phyloP scores from a whole-genome alignment of 805 yeast genomes.

The Peterozyma xylosa region DNA sequence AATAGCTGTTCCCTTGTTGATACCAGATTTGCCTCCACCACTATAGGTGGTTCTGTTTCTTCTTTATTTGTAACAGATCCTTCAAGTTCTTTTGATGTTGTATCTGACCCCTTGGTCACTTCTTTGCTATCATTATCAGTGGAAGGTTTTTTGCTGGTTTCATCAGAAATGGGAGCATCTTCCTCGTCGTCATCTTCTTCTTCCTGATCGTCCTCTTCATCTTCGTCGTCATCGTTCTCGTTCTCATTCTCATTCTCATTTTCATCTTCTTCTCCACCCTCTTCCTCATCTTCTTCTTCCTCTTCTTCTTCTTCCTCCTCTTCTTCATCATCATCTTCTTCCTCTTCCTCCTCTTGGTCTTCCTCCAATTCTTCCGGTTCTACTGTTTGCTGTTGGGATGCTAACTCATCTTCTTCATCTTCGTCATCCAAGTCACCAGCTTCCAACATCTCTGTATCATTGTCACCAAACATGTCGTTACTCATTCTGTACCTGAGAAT shows the following conservation, averaged over 20 bases:
- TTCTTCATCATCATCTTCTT: conserved; percentile 18
- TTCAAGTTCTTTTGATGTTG: conserved; percentile 12
- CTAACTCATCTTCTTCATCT: conserved; percentile 14
- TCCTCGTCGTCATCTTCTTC: conserved; percentile 16
- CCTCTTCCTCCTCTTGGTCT: conserved; percentile 16
- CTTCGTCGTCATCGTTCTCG: conserved; percentile 20
- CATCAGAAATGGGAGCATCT: conserved; percentile 14
- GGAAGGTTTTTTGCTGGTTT: conserved; percentile 3
- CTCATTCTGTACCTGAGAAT: neutral
- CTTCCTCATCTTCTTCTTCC: conserved; percentile 16
- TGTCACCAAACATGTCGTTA: conserved; percentile 4
- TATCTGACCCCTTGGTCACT: conserved; percentile 4
- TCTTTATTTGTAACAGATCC: conserved; percentile 5
- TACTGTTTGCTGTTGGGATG: conserved; percentile 8
- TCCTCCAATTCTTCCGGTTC: conserved; percentile 17
- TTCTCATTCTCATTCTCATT: conserved; percentile 18
- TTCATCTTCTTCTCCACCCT: conserved; percentile 17
- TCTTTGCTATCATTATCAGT: conserved; percentile 5
- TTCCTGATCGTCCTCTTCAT: conserved; percentile 20
- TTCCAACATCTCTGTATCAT: conserved; percentile 8
- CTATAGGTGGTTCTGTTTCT: conserved; percentile 4
- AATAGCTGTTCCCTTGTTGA: conserved; percentile 20
- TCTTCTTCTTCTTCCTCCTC: conserved; percentile 17
- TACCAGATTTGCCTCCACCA: conserved; percentile 1
- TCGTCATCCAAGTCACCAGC: conserved; percentile 13